Percentiles rank a stretch among this genome's conserved stretches.
Conservation (phyloP, 1,284 basidiomycete species). For the Malassezia yamatoensis region DNA sequence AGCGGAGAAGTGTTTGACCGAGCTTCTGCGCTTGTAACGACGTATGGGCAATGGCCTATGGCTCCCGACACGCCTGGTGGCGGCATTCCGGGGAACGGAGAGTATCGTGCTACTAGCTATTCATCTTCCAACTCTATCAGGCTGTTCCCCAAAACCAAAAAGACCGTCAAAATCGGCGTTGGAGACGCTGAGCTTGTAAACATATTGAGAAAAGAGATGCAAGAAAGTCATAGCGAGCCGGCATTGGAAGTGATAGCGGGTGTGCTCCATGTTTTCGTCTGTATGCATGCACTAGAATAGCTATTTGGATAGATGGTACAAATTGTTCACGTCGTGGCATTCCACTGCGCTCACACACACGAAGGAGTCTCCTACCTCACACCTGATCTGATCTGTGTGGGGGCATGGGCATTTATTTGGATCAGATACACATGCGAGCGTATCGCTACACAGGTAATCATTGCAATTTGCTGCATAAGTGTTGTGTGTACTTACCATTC, state of each 20-base stretch:
- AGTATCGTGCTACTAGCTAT: neutral
- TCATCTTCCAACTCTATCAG: too few species aligned
- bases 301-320: neutral
- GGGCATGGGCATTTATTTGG: slow-evolving; percentile 14
- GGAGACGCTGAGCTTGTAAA: slow-evolving; percentile 27
- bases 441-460: slow-evolving; percentile 13
- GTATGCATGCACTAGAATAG: slow-evolving; percentile 35
- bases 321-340: neutral
- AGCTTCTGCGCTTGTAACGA: slow-evolving; percentile 33
- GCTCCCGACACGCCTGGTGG: slow-evolving; percentile 26
- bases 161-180: slow-evolving; percentile 18
- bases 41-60: slow-evolving; percentile 46
- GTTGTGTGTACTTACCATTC: neutral
- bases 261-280: slow-evolving; percentile 32
- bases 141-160: slow-evolving; percentile 17
- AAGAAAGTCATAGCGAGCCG: slow-evolving; percentile 21
- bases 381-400: slow-evolving; percentile 10
- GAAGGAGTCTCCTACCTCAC: slow-evolving; percentile 5
- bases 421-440: slow-evolving; percentile 13
- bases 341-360: slow-evolving; percentile 5
- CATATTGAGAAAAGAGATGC: slow-evolving; percentile 31
- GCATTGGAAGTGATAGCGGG: slow-evolving; percentile 43
- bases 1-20: slow-evolving; percentile 38
- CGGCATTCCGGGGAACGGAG: slow-evolving; percentile 15
- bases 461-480: slow-evolving; percentile 6